Evolutionary conservation across 768 basidiomycete species (phyloP).

Genomic region (Mrakia hoshinonis): DNA sequence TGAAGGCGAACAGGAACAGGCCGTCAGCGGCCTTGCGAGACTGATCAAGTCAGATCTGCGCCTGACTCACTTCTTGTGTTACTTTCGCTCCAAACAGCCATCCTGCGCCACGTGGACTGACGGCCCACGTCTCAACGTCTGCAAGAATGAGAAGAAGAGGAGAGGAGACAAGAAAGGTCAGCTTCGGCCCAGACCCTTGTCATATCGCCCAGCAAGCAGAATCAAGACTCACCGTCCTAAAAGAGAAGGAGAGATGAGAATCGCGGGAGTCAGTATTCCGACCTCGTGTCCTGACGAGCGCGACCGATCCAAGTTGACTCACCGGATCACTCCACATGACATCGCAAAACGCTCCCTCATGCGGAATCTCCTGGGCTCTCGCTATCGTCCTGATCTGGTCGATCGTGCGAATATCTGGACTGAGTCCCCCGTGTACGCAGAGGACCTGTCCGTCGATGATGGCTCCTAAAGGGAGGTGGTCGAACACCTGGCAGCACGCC

Average conservation of each 20-base stretch:
- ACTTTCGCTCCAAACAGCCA: constrained; percentile 46
- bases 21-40: no score
- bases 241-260: background rate
- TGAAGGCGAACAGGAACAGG: no score
- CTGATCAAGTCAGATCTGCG: background rate
- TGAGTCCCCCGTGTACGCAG: constrained; percentile 92
- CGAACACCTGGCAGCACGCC: constrained; percentile 92
- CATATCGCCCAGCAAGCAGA: background rate
- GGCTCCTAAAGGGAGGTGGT: constrained; percentile 77
- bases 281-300: background rate
- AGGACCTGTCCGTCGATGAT: constrained; percentile 87
- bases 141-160: constrained; percentile 42
- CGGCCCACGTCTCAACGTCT: constrained; percentile 92
- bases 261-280: background rate
- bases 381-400: constrained; percentile 90
- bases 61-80: constrained; percentile 5
- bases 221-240: background rate
- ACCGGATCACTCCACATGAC: constrained; percentile 70
- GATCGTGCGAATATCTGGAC: constrained; percentile 87
- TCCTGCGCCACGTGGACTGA: constrained; percentile 90
- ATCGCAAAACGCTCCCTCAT: constrained; percentile 53
- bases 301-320: background rate
- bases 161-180: background rate
- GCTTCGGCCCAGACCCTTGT: no score
- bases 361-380: constrained; percentile 46